Evolutionary conservation across 805 yeast genomes (phyloP), one percentile per base, ranked within the genome.

Genomic region (Wickerhamiella occidentalis): DNA sequence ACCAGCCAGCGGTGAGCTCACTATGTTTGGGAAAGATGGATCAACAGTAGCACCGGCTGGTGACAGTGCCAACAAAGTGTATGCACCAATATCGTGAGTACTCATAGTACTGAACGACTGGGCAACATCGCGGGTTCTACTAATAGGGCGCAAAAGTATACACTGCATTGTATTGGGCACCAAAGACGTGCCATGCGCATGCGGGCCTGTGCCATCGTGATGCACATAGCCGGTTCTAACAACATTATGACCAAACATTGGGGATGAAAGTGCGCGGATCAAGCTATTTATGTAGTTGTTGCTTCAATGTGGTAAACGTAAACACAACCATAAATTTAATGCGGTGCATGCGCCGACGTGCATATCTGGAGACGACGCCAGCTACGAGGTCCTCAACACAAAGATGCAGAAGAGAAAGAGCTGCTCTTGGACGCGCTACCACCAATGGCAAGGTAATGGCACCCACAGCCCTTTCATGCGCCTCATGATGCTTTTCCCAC

Each of bases 141-240:
- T 40, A 23, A 18, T 30, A 5, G 44, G 44, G 18, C 44, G 44
- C 29, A 40, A 23, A 13, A 40, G 15, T 30, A 40, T 38, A 38
- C 28, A 5, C n/a, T 33, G 42, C 15, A 19, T 38, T 22, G 26
- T 38, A 38, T 8, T 19, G 21, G 26, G 42, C n/a, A 38, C 26
- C 25, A 38, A 38, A 15, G 13, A 38, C 42, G 28, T 19, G 5
- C 25, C 26, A 19, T 38, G 42, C n/a, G 17, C 3, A 19, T 21
- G 42, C 17, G 22, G 40, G 40, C n/a, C 19, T 12, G 21, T 36
- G 7, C 40, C 13, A 33, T 9, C 19, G 19, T n/a, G 15, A 29
- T 29, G 13, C 12, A n/a, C 38, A 15, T 33, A 15, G 9, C 15
- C 38, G 38, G 4, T 33, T 15, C 15, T 33, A 13, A 33, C 38